Evolutionary conservation across 139 green algal genomes (phyloP).

Genomic region (Chlamydomonas sp.): DNA sequence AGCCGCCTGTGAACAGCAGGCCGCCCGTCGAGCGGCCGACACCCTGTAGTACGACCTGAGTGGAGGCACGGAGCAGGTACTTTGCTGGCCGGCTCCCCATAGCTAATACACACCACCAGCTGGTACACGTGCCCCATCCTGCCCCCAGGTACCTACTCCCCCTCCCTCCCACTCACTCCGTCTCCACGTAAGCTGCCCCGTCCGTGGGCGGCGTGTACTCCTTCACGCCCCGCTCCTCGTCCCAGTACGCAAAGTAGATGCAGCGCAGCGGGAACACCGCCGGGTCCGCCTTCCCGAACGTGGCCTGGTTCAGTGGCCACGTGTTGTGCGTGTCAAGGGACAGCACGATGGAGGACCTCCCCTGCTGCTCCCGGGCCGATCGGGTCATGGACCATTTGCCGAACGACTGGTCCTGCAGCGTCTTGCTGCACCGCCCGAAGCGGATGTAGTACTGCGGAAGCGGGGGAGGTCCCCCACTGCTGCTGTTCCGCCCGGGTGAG

Average conservation of each 20-base stretch:
- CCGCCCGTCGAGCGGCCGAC: no score
- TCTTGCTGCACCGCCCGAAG: background rate
- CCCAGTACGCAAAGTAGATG: conserved; percentile 11
- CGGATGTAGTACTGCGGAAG: conserved; percentile 22
- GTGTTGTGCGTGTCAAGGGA: background rate
- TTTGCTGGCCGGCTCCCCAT: no score
- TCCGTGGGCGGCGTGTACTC: background rate
- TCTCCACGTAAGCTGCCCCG: background rate
- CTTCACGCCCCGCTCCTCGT: background rate
- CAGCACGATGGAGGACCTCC: background rate
- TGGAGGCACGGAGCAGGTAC: no score
- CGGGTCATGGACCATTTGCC: conserved; percentile 3
- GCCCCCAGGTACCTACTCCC: no score
- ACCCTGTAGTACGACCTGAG: no score
- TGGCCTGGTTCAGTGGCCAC: background rate
- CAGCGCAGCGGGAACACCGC: background rate
- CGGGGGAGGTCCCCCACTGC: background rate
- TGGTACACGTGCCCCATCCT: no score
- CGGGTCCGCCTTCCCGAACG: background rate
- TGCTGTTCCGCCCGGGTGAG: no score
- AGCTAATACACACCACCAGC: no score
- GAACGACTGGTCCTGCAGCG: background rate
- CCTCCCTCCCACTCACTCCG: background rate
- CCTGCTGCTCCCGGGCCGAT: background rate
- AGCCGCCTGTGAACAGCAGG: no score